Evolutionary conservation across 805 yeast species (phyloP).

Genomic region (Kodamaea restingae): DNA sequence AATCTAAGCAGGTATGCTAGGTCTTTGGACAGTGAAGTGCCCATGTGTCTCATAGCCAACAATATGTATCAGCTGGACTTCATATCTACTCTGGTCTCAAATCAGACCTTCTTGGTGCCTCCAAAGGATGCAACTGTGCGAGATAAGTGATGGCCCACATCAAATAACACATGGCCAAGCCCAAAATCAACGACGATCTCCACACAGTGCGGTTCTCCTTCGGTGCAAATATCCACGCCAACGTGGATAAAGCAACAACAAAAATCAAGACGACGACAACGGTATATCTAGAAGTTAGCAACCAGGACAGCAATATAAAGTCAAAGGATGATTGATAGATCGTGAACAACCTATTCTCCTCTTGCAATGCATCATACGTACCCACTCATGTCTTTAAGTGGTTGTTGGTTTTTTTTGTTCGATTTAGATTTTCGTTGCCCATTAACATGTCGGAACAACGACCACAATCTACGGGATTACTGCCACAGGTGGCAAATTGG

Average conservation of each 20-base stretch:
- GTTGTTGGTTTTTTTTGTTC: constrained; percentile 1
- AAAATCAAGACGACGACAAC: constrained; percentile 62
- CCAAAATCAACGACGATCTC: constrained; percentile 51
- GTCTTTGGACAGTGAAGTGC: neutral
- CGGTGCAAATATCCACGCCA: constrained; percentile 84
- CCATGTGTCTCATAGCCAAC: too few relatives aligned
- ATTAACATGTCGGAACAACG: neutral
- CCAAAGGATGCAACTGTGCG: constrained; percentile 85
- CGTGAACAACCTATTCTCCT: too few relatives aligned
- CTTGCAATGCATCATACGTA: constrained; percentile 18
- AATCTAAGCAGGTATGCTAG: neutral
- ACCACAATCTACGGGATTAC: constrained; percentile 5
- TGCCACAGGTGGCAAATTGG: constrained; percentile 35
- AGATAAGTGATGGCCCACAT: constrained; percentile 94
- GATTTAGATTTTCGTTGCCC: constrained; percentile 1
- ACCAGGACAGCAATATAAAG: too few relatives aligned
- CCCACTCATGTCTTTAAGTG: constrained; percentile 41
- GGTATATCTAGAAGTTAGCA: constrained; percentile 50
- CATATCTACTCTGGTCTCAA: constrained; percentile 74
- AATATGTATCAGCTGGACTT: too few relatives aligned
- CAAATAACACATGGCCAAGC: constrained; percentile 72
- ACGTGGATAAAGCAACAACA: constrained; percentile 54
- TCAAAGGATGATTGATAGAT: too few relatives aligned
- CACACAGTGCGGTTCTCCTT: constrained; percentile 56
- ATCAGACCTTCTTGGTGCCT: constrained; percentile 85